These are phyloP conservation scores for Schizonepeta tenuifolia DNA, from an alignment of 257 asterid genomes.

Conservation along the genomic window DNA sequence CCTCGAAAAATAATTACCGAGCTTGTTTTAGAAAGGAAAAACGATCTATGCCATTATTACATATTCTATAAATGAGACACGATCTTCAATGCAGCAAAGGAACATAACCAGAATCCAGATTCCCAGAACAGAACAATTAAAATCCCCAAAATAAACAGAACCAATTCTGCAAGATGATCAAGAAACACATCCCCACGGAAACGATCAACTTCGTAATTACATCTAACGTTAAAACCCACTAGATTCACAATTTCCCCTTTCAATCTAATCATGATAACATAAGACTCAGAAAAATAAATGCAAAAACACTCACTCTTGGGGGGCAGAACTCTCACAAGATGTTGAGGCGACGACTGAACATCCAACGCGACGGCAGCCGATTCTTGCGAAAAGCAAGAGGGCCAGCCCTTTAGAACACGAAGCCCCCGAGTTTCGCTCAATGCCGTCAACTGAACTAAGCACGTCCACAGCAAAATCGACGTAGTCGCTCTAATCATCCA, in stretches of 20 bases:
- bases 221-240: neutral
- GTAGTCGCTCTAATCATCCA: slow-evolving; percentile 93
- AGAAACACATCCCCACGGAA: slow-evolving; percentile 15
- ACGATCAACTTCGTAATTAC: neutral
- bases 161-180: slow-evolving; percentile 10
- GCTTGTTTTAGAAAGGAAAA: slow-evolving; percentile 21
- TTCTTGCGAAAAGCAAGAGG: slow-evolving; percentile 84
- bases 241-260: slow-evolving; percentile 13
- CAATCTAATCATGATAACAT: neutral
- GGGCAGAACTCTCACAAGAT: slow-evolving; percentile 70
- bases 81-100: slow-evolving; percentile 1
- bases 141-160: neutral
- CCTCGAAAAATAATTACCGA: neutral
- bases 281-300: neutral
- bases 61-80: slow-evolving; percentile 10
- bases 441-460: slow-evolving; percentile 86
- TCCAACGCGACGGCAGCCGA: slow-evolving; percentile 58
- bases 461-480: slow-evolving; percentile 82
- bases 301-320: slow-evolving; percentile 77
- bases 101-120: neutral
- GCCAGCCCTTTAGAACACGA: slow-evolving; percentile 88
- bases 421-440: slow-evolving; percentile 92
- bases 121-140: slow-evolving; percentile 18
- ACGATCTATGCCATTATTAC: slow-evolving; percentile 1
- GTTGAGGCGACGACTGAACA: slow-evolving; percentile 56